A percentile compares a stretch with the other conserved stretches of the same genome.
Conservation (phyloP, 2,329 filamentous ascomycete genomes). For the Lachnellula arida region DNA sequence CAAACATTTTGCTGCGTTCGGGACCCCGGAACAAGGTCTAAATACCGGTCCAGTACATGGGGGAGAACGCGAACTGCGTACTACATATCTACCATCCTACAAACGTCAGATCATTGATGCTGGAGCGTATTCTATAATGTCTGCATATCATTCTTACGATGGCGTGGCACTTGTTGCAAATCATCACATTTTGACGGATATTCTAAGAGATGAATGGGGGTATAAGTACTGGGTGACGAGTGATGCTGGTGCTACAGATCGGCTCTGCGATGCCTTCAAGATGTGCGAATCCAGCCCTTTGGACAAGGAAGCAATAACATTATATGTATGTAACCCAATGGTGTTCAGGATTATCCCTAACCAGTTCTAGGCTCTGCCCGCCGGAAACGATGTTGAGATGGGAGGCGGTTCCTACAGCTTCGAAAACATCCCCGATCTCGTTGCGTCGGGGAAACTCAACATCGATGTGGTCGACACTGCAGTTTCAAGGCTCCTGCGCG, state of each 20-base stretch:
- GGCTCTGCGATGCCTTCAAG: constrained; percentile 59
- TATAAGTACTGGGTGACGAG: constrained; percentile 63
- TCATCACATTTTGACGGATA: constrained; percentile 60
- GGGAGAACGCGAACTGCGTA: constrained; percentile 49
- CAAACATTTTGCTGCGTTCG: constrained; percentile 71
- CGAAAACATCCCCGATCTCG: constrained; percentile 59
- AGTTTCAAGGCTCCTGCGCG: constrained; percentile 58
- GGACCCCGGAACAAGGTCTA: constrained; percentile 64
- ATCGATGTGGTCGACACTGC: constrained; percentile 58
- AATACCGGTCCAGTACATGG: constrained; percentile 58
- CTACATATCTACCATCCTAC: constrained; percentile 55
- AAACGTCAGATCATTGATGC: constrained; percentile 67
- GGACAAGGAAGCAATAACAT: constrained; percentile 61
- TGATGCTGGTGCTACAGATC: constrained; percentile 67
- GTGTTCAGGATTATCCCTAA: not conserved
- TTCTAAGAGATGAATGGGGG: constrained; percentile 67
- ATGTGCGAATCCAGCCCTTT: constrained; percentile 57
- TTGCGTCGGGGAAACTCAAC: constrained; percentile 56
- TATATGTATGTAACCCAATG: constrained; percentile 38
- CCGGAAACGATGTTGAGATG: constrained; percentile 72
- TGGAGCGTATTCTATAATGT: constrained; percentile 66
- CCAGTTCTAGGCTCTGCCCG: constrained; percentile 49
- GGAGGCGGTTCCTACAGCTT: constrained; percentile 70
- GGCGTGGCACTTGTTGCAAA: constrained; percentile 65
- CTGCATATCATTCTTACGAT: constrained; percentile 70